Base-by-base conservation (phyloP, 768 basidiomycete species). In the Collybiopsis confluens region DNA sequence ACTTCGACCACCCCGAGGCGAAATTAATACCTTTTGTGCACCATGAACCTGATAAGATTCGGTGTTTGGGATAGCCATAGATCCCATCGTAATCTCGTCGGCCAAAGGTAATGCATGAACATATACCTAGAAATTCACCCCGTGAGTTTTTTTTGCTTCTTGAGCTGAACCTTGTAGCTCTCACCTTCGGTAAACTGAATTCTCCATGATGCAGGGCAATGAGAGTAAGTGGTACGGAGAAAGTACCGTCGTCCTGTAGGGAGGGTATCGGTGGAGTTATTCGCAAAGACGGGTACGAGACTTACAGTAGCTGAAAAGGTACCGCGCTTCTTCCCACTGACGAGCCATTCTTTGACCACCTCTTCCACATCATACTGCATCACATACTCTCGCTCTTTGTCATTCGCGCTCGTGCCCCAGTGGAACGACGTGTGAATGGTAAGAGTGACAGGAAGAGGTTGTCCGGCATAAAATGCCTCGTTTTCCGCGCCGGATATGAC, bases 1-100 rank as follows among this genome's bases (percentile, higher is more conserved):
- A 60, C 81, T 90, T 58, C 88, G 77, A 4, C 88, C 88, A 3
- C 88, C 88, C 52, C 91, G 78, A 0, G 95, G 95, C 20, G 94
- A 76, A 5, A 98, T 83, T 45, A 90, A 69, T 8, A 95, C 76
- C 55, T 78, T 84, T 61, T 92, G 82, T 10, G 91, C 95, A 0
- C 92, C 90, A 60, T 95, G 88, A 38, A 81, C 73, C 59, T 97
- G 91, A 63, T 92, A 85, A 0, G 89, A 85, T 66, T 97, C 93
- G 11, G 78, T 79, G 54, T 74, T 84, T 0, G 86, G 88, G 16
- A 86, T 65, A 0, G 77, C 71, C 64, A 73, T 74, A 7, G 82
- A 80, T 7, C 80, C 76, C 81, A 82, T 86, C 8, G 76, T 77
- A 46, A 74, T 64, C 30, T 77, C 76, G 9, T 75, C 80, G 2